Base-by-base conservation (phyloP, 163 green algal species). In the Scenedesmus sp. region DNA sequence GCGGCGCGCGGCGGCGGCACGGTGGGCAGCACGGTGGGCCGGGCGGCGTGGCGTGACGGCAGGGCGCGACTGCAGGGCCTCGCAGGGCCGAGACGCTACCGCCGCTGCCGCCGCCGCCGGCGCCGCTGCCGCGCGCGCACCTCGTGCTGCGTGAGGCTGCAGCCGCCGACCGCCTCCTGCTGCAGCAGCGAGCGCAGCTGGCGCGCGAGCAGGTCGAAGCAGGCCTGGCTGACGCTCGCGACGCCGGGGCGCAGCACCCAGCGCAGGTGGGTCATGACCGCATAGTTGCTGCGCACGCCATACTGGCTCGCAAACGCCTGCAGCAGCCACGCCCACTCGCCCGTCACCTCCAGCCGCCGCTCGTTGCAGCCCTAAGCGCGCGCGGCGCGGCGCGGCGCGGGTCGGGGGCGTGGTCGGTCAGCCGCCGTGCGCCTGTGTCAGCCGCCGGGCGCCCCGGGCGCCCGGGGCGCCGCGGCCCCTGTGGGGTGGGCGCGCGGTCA, bases 241-340 rank as follows among this genome's bases (percentile, higher is more conserved):
- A 89, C 74, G n/a, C 82, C 74, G 3, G 85, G 85, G 63, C 81
- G 81, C 42, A 89, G 74, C 64, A 87, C 78, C 85, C 85, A 89
- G 60, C 86, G 73, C 42, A 95, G 77, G 64, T 95, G 89, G 5
- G 83, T 82, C 54, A 96, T 83, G 7, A 85, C 63, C 7, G 84
- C 81, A 63, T 95, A 94, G 45, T 85, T 79, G 34, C 57, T 51
- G 17, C 90, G 84, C 45, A 96, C 89, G 29, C 89, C 89, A 65
- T 94, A 92, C 22, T 80, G 45, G 4, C 39, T 29, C 6, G 88
- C 86, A 84, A 94, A 94, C 31, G 73, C 74, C 3, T 63, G 17
- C 47, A 95, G 80, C 76, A 96, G 85, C 92, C 92, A 96, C 6
- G 80, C 63, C 92, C 92, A 96, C 20, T 89, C 70, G 9, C 84